Evolutionary conservation across 768 basidiomycete genomes (phyloP).

Genomic region (Fomitopsis serialis): DNA sequence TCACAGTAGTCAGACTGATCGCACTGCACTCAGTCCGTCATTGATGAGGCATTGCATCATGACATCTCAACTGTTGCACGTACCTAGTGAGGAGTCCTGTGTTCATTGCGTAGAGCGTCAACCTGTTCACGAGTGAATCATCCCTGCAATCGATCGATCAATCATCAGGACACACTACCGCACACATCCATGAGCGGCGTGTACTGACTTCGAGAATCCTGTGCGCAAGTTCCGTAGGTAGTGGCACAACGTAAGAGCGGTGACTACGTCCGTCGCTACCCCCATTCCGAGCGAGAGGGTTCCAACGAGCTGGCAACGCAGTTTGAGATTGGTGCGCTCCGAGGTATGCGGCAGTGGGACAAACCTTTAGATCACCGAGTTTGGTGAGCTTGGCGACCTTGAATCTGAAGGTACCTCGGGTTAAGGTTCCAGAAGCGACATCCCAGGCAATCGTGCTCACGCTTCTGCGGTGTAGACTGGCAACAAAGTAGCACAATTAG

Average conservation of each 20-base stretch:
- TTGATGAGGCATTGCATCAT: neutral
- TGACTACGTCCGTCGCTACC: constrained; percentile 44
- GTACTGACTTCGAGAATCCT: constrained; percentile 37
- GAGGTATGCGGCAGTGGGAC: neutral
- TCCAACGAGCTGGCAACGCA: constrained; percentile 36
- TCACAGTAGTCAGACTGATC: constrained; percentile 44
- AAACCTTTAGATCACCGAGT: constrained; percentile 41
- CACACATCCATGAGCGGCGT: neutral
- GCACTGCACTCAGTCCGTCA: constrained; percentile 24
- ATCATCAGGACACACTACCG: neutral
- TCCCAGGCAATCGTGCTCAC: constrained; percentile 25
- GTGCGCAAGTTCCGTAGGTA: constrained; percentile 52
- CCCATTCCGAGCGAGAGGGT: constrained; percentile 44
- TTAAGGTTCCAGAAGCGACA: constrained; percentile 26
- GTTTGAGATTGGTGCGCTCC: neutral
- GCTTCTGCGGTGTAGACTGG: constrained; percentile 38
- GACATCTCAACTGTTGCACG: constrained; percentile 1
- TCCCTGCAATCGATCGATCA: constrained; percentile 29
- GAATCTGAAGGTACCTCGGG: constrained; percentile 6
- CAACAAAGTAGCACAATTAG: neutral
- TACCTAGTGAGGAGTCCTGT: constrained; percentile 62
- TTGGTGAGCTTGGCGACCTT: constrained; percentile 31
- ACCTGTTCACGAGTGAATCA: constrained; percentile 49
- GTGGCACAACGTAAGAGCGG: constrained; percentile 45
- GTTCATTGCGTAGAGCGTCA: constrained; percentile 58